These are phyloP conservation scores for Calonectria henricotiae DNA, from an alignment of 2,329 filamentous ascomycete genomes.

Conservation along the genomic window DNA sequence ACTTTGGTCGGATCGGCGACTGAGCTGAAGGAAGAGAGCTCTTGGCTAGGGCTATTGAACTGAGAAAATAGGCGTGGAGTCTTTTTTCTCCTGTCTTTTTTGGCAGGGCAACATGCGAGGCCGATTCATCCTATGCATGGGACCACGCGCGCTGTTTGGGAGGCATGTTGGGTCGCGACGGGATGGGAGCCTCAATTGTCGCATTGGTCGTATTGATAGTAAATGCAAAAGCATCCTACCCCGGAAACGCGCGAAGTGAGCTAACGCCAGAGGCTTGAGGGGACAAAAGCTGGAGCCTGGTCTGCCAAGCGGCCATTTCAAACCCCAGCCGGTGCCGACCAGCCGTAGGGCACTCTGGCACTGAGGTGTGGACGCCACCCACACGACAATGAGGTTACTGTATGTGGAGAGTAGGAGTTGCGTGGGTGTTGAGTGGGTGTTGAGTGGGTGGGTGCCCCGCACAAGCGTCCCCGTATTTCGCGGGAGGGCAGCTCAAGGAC, in stretches of 20 bases:
- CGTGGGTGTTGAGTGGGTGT: no score
- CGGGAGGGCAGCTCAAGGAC: not conserved
- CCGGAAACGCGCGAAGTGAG: not conserved
- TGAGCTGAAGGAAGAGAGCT: not conserved
- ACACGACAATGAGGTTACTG: no score
- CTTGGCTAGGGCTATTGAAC: not conserved
- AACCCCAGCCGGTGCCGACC: constrained; percentile 11
- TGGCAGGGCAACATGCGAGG: not conserved
- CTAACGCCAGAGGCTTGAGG: not conserved
- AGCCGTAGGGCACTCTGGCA: constrained; percentile 12
- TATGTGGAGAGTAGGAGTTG: not conserved
- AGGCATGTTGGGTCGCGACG: not conserved
- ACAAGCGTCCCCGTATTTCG: not conserved
- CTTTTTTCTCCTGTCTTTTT: not conserved
- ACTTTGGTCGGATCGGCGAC: constrained; percentile 11
- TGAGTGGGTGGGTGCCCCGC: constrained; percentile 7
- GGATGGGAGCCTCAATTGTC: constrained; percentile 15
- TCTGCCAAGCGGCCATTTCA: constrained; percentile 13
- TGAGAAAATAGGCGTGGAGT: not conserved
- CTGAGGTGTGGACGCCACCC: constrained; percentile 19
- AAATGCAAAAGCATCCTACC: constrained; percentile 2
- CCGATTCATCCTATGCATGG: constrained; percentile 9
- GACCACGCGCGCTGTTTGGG: not conserved
- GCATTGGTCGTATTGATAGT: constrained; percentile 31
- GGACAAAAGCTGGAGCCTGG: constrained; percentile 8